Evolutionary conservation across 129 eudicot genomes (phyloP).

Genomic region (Arctium minus): DNA sequence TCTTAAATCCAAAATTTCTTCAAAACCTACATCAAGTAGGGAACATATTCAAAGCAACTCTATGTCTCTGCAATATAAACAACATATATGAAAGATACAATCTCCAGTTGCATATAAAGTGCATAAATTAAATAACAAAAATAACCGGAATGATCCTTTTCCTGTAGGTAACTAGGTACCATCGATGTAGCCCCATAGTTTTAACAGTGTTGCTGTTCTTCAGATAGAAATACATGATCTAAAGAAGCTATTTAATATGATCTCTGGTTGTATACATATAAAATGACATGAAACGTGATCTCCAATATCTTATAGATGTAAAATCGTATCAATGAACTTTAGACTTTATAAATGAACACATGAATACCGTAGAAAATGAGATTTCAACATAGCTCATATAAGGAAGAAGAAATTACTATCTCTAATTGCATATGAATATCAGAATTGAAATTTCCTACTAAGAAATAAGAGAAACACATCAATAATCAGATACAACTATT

Average conservation of each 20-base stretch:
- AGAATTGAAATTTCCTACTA: background rate
- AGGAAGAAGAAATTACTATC: background rate
- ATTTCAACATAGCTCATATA: background rate
- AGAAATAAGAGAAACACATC: background rate
- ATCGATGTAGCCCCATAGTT: background rate
- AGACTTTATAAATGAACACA: background rate
- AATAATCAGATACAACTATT: background rate
- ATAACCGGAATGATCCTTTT: background rate
- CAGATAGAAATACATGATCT: background rate
- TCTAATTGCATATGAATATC: constrained; percentile 8
- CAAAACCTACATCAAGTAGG: background rate
- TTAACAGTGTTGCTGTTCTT: background rate
- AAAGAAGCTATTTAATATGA: background rate
- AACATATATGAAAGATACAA: background rate
- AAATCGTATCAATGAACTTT: background rate
- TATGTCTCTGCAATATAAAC: background rate
- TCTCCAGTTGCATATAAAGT: background rate
- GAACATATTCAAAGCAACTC: background rate
- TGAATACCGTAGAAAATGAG: background rate
- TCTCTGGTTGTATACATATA: background rate
- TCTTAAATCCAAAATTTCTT: background rate
- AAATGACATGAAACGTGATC: background rate
- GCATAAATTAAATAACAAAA: background rate
- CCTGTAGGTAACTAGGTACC: no score
- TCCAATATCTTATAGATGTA: background rate